phyloP scores from a whole-genome alignment of 495 filamentous ascomycete genomes.

The Lophiostoma macrostomum region DNA sequence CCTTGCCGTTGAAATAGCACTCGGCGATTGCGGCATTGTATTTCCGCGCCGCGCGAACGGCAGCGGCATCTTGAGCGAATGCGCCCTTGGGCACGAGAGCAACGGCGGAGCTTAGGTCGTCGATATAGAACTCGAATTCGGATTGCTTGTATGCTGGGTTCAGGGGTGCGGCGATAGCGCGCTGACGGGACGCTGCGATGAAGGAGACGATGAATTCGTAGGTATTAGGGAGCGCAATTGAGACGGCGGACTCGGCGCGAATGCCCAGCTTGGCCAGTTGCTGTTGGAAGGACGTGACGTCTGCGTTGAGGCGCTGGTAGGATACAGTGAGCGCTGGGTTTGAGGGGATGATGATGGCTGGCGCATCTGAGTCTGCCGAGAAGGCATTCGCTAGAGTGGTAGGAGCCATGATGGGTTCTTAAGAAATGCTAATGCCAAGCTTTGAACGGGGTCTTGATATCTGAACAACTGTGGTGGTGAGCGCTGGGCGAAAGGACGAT shows the following conservation, averaged over 20 bases:
- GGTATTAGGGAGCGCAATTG: slow-evolving; percentile 72
- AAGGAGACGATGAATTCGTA: slow-evolving; percentile 82
- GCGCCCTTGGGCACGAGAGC: slow-evolving; percentile 69
- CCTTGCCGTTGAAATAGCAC: slow-evolving; percentile 66
- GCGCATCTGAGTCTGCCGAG: slow-evolving; percentile 41
- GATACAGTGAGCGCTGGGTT: slow-evolving; percentile 60
- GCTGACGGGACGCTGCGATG: slow-evolving; percentile 72
- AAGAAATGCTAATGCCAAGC: neutral
- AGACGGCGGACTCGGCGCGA: slow-evolving; percentile 60
- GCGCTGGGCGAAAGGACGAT: too few relatives aligned
- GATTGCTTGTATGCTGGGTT: slow-evolving; percentile 82
- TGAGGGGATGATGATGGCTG: slow-evolving; percentile 67
- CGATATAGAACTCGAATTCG: slow-evolving; percentile 83
- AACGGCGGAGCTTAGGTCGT: slow-evolving; percentile 72
- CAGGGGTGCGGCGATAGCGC: slow-evolving; percentile 73
- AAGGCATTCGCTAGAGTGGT: slow-evolving; percentile 50
- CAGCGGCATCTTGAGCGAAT: slow-evolving; percentile 58
- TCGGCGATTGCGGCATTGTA: slow-evolving; percentile 77
- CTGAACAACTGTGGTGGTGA: too few relatives aligned
- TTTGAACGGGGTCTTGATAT: neutral
- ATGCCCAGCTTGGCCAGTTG: slow-evolving; percentile 71
- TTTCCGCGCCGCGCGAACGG: slow-evolving; percentile 68
- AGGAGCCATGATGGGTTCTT: slow-evolving; percentile 33
- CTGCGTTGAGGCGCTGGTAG: slow-evolving; percentile 58
- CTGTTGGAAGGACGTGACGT: slow-evolving; percentile 63